These are phyloP conservation scores for Monilinia vaccinii-corymbosi DNA, from an alignment of 2,329 filamentous ascomycete genomes.

Conservation along the genomic window DNA sequence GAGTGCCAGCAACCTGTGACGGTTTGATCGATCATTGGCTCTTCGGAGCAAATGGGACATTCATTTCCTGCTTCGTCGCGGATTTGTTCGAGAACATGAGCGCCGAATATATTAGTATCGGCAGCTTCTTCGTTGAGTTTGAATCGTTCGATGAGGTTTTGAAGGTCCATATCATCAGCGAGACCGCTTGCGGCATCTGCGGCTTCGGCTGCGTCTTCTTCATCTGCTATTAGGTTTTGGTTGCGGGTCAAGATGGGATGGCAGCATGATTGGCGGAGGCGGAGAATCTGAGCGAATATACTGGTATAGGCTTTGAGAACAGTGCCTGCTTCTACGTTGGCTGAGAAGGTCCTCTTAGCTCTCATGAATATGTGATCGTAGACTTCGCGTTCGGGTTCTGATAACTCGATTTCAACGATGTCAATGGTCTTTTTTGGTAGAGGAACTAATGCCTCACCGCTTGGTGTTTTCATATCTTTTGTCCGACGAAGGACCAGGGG, in stretches of 20 bases:
- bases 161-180: slow-evolving; percentile 92
- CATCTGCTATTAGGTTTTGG: slow-evolving; percentile 73
- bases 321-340: slow-evolving; percentile 84
- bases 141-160: slow-evolving; percentile 76
- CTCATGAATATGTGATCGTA: slow-evolving; percentile 84
- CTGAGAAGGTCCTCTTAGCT: slow-evolving; percentile 75
- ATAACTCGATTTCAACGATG: slow-evolving; percentile 83
- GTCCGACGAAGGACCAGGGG: slow-evolving; percentile 91
- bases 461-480: slow-evolving; percentile 96
- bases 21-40: slow-evolving; percentile 88
- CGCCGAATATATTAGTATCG: slow-evolving; percentile 65
- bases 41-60: slow-evolving; percentile 90
- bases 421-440: slow-evolving; percentile 72
- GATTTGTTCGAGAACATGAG: slow-evolving; percentile 83
- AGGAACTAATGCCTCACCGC: slow-evolving; percentile 71
- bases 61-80: slow-evolving; percentile 81
- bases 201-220: slow-evolving; percentile 70
- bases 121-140: slow-evolving; percentile 55
- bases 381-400: slow-evolving; percentile 75
- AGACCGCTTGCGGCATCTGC: slow-evolving; percentile 74
- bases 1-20: slow-evolving; percentile 98
- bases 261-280: slow-evolving; percentile 87
- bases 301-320: slow-evolving; percentile 93
- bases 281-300: slow-evolving; percentile 92
- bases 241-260: slow-evolving; percentile 87